Percentiles rank a stretch among this genome's conserved stretches.
These are phyloP conservation scores for Stenogyne calaminthoides DNA, from an alignment of 305 asterid genomes.

Conservation along the genomic window DNA sequence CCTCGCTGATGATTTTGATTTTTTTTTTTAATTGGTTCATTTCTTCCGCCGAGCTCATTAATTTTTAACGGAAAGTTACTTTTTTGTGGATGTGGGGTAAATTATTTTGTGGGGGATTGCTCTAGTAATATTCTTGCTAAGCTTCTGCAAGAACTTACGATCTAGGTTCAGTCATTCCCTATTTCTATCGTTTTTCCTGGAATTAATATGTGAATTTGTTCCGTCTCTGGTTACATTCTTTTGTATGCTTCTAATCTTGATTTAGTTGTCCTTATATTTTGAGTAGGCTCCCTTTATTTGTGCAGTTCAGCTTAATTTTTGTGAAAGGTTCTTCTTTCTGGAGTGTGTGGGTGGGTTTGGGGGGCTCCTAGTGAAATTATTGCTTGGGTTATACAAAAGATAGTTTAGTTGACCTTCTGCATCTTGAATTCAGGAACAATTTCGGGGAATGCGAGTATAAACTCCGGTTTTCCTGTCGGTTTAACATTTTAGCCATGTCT, in stretches of 20 bases:
- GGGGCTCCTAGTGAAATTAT: neutral
- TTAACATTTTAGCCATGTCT: conserved; percentile 51
- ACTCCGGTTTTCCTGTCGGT: conserved; percentile 25
- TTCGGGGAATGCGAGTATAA: conserved; percentile 24
- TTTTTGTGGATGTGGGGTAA: neutral
- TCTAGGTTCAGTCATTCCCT: neutral
- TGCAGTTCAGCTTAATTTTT: conserved; percentile 20
- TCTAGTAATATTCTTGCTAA: conserved; percentile 2
- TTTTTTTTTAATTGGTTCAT: neutral
- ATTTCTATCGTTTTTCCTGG: neutral
- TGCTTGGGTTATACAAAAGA: conserved; percentile 1
- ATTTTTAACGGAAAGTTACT: conserved; percentile 4
- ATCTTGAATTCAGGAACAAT: conserved; percentile 29
- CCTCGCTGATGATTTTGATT: neutral
- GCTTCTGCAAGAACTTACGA: neutral
- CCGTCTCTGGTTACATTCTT: neutral
- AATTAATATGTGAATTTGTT: neutral
- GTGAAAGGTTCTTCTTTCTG: neutral
- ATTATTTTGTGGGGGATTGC: neutral
- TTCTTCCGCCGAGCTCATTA: conserved; percentile 2
- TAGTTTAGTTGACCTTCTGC: neutral
- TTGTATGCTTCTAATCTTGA: neutral
- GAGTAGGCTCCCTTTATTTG: neutral
- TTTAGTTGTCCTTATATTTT: neutral
- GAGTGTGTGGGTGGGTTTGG: neutral